Conservation (phyloP, 2,329 filamentous ascomycete species). For the Neonectria neomacrospora region DNA sequence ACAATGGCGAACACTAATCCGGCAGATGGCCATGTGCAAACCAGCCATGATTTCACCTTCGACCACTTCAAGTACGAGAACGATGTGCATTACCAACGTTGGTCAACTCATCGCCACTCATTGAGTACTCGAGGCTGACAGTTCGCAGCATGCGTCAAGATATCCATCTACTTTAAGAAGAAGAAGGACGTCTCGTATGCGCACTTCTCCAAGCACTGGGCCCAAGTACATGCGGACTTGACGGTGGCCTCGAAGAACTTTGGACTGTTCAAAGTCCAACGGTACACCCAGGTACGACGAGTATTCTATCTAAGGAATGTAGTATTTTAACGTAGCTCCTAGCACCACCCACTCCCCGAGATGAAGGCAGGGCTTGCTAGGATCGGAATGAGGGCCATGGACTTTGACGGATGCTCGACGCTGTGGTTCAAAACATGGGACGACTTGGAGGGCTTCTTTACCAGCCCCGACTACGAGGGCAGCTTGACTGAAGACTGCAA, state of each 20-base stretch:
- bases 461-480: constrained; percentile 12
- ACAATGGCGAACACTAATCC: constrained; percentile 10
- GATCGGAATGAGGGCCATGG: constrained; percentile 28
- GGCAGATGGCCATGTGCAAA: constrained; percentile 20
- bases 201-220: constrained; percentile 34
- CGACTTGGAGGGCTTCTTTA: constrained; percentile 33
- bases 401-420: constrained; percentile 37
- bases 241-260: constrained; percentile 32
- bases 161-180: constrained; percentile 35
- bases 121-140: background rate
- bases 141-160: constrained; percentile 30
- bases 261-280: constrained; percentile 28
- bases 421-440: constrained; percentile 34
- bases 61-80: constrained; percentile 30
- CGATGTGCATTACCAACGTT: constrained; percentile 31
- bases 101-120: background rate
- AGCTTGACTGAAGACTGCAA: constrained; percentile 27
- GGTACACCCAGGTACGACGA: constrained; percentile 31
- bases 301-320: background rate
- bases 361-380: constrained; percentile 22
- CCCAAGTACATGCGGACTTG: constrained; percentile 33
- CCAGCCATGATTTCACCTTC: constrained; percentile 34
- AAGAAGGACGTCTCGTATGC: constrained; percentile 27
- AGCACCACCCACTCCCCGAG: constrained; percentile 36
- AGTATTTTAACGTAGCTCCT: background rate